Conservation (phyloP, 768 basidiomycete genomes). For the Melanogaster broomeanus region DNA sequence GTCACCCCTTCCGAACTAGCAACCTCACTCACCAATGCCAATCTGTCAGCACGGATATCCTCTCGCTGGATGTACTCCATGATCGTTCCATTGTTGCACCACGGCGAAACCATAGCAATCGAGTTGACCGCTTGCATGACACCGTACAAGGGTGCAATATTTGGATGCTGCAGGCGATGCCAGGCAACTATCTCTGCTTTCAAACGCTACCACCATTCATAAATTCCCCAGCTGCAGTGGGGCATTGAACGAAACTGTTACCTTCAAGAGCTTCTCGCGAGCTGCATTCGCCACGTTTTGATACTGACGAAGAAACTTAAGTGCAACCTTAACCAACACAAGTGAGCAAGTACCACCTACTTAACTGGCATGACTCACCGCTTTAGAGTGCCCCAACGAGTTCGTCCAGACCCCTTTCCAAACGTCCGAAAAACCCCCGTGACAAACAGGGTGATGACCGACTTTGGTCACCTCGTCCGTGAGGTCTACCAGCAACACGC, state of each 20-base stretch:
- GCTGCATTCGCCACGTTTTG: constrained; percentile 51
- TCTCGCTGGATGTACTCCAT: constrained; percentile 46
- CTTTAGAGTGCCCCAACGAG: constrained; percentile 35
- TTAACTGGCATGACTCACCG: constrained; percentile 10
- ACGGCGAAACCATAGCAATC: constrained; percentile 65
- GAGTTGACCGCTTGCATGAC: constrained; percentile 51
- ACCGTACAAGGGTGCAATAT: constrained; percentile 57
- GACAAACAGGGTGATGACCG: constrained; percentile 48
- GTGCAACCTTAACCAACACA: constrained; percentile 44
- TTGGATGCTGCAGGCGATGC: constrained; percentile 57
- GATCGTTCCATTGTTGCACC: constrained; percentile 62
- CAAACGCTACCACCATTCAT: constrained; percentile 42
- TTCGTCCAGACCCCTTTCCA: constrained; percentile 61
- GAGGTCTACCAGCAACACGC: constrained; percentile 50
- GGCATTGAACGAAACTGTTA: constrained; percentile 13
- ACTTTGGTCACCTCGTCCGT: constrained; percentile 54
- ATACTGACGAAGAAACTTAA: constrained; percentile 53
- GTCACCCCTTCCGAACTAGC: background rate
- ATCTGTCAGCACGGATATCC: constrained; percentile 42
- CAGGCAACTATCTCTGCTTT: constrained; percentile 58
- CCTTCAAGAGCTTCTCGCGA: constrained; percentile 54
- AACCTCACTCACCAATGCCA: constrained; percentile 45
- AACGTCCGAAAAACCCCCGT: constrained; percentile 62
- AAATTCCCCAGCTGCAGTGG: background rate
- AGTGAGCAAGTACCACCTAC: background rate